These are phyloP conservation scores for Aspergillus amoenus DNA, from an alignment of 2,329 filamentous ascomycete genomes.

Conservation along the genomic window DNA sequence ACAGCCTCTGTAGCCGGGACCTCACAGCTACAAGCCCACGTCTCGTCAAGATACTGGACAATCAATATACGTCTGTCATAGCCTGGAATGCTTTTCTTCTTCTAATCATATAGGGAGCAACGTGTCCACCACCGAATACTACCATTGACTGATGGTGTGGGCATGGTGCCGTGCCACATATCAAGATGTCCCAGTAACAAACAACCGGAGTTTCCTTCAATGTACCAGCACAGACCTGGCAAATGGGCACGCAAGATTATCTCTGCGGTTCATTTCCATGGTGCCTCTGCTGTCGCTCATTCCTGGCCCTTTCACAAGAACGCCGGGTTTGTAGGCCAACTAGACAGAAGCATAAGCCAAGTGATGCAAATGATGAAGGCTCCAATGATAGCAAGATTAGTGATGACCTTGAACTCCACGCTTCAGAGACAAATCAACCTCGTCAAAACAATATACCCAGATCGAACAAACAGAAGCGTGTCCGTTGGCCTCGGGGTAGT, in stretches of 20 bases:
- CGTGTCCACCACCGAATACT: not conserved
- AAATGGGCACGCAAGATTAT: too few species aligned
- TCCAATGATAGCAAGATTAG: not conserved
- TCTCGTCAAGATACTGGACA: not conserved
- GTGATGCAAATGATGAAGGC: not conserved
- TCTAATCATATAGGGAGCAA: not conserved
- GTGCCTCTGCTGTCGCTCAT: not conserved
- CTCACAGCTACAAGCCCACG: too few species aligned
- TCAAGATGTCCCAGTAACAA: too few species aligned
- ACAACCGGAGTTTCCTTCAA: too few species aligned
- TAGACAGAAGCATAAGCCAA: not conserved
- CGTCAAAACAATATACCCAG: not conserved
- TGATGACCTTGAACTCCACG: not conserved
- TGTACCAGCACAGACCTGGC: too few species aligned
- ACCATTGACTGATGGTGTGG: too few species aligned
- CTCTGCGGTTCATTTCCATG: too few species aligned
- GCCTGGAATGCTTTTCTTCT: not conserved
- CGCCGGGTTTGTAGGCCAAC: not conserved
- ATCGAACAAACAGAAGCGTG: not conserved
- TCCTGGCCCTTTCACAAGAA: too few species aligned
- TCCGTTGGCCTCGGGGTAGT: not conserved
- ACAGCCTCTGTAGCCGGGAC: too few species aligned
- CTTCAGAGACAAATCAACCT: not conserved
- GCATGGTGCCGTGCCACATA: too few species aligned
- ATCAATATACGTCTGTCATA: not conserved